A percentile compares a stretch with the other conserved stretches of the same genome.
Evolutionary conservation across 352 stramenopile genomes (phyloP).

Genomic region (Pythium phragmitis): DNA sequence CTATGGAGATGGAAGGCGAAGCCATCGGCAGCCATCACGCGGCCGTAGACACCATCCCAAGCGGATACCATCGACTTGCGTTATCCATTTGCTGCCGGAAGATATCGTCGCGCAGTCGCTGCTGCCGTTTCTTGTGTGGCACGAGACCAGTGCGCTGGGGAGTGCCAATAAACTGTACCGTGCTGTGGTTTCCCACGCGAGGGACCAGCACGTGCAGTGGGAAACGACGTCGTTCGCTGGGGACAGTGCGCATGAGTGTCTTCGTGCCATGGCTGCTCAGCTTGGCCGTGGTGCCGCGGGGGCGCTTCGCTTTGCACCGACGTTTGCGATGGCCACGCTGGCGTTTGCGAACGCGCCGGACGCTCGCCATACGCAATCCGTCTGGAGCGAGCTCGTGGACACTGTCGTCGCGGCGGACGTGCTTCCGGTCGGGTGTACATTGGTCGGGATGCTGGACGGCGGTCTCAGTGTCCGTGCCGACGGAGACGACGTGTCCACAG

Average conservation of each 20-base stretch:
- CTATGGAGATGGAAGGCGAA: not conserved
- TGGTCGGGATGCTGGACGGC: slow-evolving; percentile 29
- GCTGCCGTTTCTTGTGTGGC: slow-evolving; percentile 48
- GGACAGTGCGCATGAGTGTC: slow-evolving; percentile 23
- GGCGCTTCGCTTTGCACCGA: slow-evolving; percentile 39
- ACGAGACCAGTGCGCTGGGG: slow-evolving; percentile 38
- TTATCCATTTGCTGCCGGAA: slow-evolving; percentile 29
- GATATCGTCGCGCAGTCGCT: slow-evolving; percentile 46
- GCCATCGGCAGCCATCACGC: not conserved
- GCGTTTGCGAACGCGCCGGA: slow-evolving; percentile 29
- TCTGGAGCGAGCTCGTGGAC: slow-evolving; percentile 40
- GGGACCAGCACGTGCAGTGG: slow-evolving; percentile 37
- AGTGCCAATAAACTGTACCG: slow-evolving; percentile 34
- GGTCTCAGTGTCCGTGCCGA: not conserved
- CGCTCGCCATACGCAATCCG: slow-evolving; percentile 32
- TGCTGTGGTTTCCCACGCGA: slow-evolving; percentile 22
- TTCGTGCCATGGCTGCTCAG: slow-evolving; percentile 21
- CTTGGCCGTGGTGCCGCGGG: slow-evolving; percentile 32
- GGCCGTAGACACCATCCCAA: not conserved
- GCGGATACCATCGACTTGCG: not conserved
- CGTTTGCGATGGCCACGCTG: slow-evolving; percentile 38
- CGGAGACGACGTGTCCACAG: not conserved
- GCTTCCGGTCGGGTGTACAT: slow-evolving; percentile 37
- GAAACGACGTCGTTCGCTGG: slow-evolving; percentile 33
- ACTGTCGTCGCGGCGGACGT: slow-evolving; percentile 37